Conservation (phyloP, 495 filamentous ascomycete species). For the Glonium stellatum region DNA sequence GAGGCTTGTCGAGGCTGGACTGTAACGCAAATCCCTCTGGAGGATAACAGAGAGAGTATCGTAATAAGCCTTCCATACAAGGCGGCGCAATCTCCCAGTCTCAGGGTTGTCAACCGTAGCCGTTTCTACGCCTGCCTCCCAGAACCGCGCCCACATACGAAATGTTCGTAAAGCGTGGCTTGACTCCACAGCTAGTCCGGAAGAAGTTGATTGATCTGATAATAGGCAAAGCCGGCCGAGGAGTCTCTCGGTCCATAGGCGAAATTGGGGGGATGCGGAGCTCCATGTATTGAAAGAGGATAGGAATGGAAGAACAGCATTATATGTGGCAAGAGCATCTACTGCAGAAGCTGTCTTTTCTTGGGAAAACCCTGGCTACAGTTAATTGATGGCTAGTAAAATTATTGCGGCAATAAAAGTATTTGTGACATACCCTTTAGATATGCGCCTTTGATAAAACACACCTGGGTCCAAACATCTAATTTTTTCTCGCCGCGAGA, state of each 20-base stretch:
- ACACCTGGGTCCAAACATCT: slow-evolving; percentile 70
- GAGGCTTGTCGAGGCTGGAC: slow-evolving; percentile 1
- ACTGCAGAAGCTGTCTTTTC: slow-evolving; percentile 45
- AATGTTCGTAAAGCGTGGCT: slow-evolving; percentile 48
- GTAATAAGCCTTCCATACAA: slow-evolving; percentile 79
- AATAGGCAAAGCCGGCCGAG: slow-evolving; percentile 65
- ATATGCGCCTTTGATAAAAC: slow-evolving; percentile 68
- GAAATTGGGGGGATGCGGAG: slow-evolving; percentile 48
- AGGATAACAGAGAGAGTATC: slow-evolving; percentile 60
- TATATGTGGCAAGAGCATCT: slow-evolving; percentile 58
- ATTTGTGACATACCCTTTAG: slow-evolving; percentile 50
- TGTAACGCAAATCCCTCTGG: slow-evolving; percentile 43
- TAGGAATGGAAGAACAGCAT: slow-evolving; percentile 55
- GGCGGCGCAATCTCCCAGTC: slow-evolving; percentile 43
- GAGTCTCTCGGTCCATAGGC: slow-evolving; percentile 71
- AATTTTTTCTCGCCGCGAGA: slow-evolving; percentile 41
- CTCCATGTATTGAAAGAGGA: slow-evolving; percentile 37
- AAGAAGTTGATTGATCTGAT: slow-evolving; percentile 47
- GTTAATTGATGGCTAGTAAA: slow-evolving; percentile 12
- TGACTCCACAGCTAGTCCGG: slow-evolving; percentile 38
- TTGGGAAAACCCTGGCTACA: slow-evolving; percentile 49
- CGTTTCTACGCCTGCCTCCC: slow-evolving; percentile 31
- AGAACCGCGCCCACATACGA: slow-evolving; percentile 56
- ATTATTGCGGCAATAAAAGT: slow-evolving; percentile 1
- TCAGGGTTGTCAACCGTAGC: slow-evolving; percentile 19